A percentile compares a stretch with the other conserved stretches of the same genome.
Evolutionary conservation across 306 rosid species (phyloP).

Genomic region (Fragaria ananassa): DNA sequence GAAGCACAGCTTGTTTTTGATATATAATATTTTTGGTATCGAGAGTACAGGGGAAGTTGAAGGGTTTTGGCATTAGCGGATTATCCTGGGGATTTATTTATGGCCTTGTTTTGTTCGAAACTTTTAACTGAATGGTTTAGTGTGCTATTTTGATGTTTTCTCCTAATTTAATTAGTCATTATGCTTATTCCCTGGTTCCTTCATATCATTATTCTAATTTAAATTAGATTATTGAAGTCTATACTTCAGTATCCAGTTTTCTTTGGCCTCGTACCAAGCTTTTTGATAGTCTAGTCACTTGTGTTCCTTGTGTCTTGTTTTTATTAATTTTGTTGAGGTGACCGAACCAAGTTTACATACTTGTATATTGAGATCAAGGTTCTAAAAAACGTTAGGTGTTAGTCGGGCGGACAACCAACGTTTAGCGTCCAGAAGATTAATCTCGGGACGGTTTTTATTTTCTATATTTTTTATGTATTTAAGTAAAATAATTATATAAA

Average conservation of each 20-base stretch:
- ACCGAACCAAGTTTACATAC: too few species aligned
- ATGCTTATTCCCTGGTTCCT: not conserved
- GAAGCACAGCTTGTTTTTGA: slow-evolving; percentile 2
- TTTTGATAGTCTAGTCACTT: too few species aligned
- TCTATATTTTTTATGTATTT: too few species aligned
- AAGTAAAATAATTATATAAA: too few species aligned
- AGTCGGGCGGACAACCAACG: too few species aligned
- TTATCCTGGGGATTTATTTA: not conserved
- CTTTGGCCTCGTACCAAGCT: too few species aligned
- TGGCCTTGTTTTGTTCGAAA: not conserved
- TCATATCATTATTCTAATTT: not conserved
- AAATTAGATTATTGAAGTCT: not conserved
- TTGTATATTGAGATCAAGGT: too few species aligned
- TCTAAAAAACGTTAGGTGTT: too few species aligned
- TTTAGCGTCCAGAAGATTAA: too few species aligned
- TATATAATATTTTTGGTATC: slow-evolving; percentile 15
- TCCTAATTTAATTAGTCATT: not conserved
- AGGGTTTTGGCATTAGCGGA: not conserved
- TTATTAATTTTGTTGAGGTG: too few species aligned
- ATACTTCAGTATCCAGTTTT: not conserved
- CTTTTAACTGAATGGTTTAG: not conserved
- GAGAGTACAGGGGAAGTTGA: slow-evolving; percentile 6
- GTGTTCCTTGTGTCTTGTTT: too few species aligned
- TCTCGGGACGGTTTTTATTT: too few species aligned
- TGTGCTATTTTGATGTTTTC: not conserved